Evolutionary conservation across 139 green algal species (phyloP).

Genomic region (Chloropicon primus): DNA sequence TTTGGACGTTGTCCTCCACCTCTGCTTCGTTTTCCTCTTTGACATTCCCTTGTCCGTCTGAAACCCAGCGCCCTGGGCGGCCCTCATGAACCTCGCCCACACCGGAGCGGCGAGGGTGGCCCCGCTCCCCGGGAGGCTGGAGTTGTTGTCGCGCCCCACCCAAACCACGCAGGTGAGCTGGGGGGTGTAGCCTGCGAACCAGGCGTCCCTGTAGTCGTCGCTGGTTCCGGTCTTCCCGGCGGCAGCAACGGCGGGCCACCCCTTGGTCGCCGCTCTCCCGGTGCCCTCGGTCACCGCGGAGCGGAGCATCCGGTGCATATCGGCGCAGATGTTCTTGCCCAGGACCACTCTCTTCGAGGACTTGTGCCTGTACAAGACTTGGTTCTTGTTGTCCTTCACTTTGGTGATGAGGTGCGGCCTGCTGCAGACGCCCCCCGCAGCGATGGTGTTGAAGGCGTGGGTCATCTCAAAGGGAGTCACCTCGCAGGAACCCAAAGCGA

Average conservation of each 20-base stretch:
- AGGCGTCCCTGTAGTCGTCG: conserved; percentile 36
- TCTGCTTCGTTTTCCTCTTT: neutral
- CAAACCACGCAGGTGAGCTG: conserved; percentile 28
- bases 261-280: conserved; percentile 14
- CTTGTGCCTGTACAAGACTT: conserved; percentile 4
- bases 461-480: conserved; percentile 33
- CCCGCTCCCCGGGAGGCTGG: neutral
- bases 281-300: conserved; percentile 19
- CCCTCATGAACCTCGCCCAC: conserved; percentile 17
- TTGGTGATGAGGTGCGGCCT: conserved; percentile 24
- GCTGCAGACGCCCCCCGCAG: conserved; percentile 19
- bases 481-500: conserved; percentile 32
- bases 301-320: conserved; percentile 17
- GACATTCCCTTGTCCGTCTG: conserved; percentile 10
- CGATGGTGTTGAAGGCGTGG: conserved; percentile 30
- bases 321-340: neutral
- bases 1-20: neutral
- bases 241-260: conserved; percentile 12
- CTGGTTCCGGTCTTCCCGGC: conserved; percentile 40
- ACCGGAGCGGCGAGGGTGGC: conserved; percentile 13
- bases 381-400: conserved; percentile 7
- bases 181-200: conserved; percentile 39
- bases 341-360: neutral
- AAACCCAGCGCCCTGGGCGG: conserved; percentile 6
- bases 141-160: conserved; percentile 13